Evolutionary conservation across 1,284 basidiomycete genomes (phyloP), one percentile per base, ranked within the genome.

Genomic region (Thelephora terrestris): DNA sequence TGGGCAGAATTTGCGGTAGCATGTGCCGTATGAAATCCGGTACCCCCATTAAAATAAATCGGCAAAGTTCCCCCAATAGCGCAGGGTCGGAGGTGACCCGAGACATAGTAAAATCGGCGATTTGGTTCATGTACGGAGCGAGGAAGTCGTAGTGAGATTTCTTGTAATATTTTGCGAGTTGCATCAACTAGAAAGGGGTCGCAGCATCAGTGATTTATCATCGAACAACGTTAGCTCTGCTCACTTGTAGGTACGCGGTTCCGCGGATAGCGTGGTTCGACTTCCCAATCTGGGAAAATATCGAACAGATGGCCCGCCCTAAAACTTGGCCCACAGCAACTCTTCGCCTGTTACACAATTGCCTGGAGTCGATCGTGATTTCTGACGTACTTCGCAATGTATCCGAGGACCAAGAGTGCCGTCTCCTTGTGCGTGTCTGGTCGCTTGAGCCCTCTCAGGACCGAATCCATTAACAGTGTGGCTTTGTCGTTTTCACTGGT

Each of bases 131-230:
- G 60, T 84, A 81, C 0, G 89, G 87, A 3, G 76, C 75, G 7
- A 91, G 61, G 32, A 93, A 69, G 7, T 73, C 73, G 58, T 89
- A 89, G 0, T 81, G 75, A 0, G 79, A 71, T 57, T 86, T 90
- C 38, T 76, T 71, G 54, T 79, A 71, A 47, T 71, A 61, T 50
- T 74, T 78, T 20, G 79, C 74, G 36, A 85, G 58, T 0, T 70
- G 70, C 5, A 77, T 62, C 18, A 92, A 69, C 87, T 92, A 52
- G 25, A 32, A 45, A 50, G 49, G 52, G 16, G 43, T 38, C 50
- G 14, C 43, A 37, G 35, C 18, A 20, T 43, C 18, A 39, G 34
- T 5, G 23, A 36, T 17, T 6, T 1, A 39, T 7, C 29, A 32
- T 6, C 40, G 24, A 18, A 9, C 6, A 20, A 9, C 16, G 18